Evolutionary conservation across 352 stramenopile genomes (phyloP), one percentile per base, ranked within the genome.

Genomic region (Globisporangium viniferum): DNA sequence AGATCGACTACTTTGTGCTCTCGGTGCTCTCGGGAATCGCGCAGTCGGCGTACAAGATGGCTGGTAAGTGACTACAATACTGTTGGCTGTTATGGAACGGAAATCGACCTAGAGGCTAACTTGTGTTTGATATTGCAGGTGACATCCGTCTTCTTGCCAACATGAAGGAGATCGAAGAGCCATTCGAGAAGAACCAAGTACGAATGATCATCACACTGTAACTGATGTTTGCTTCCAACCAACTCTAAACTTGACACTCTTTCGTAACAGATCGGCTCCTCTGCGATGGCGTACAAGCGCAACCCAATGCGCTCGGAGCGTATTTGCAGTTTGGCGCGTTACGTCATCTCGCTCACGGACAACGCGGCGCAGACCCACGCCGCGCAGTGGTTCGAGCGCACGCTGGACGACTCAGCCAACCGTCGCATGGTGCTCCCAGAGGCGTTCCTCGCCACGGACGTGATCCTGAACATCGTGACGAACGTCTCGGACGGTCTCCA

Each of bases 21-120:
- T 96, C 90, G 51, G 87, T 98, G 33, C 82, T 99, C 7, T 98
- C 92, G 63, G 97, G 97, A 35, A 98, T 99, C 60, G 94, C 96
- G 20, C 97, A 99, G 84, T 98, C 88, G 29, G 96, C 97, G 15
- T 99, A 99, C 84, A 99, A 99, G 84, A 99, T 99, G 97, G 98
- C 96, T 56, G 92, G 72, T 77, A 64, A 54, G 69, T 46, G 6
- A 22, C 41, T 8, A 6, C 8, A 49, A 20, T n/a, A n/a, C 18
- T 22, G 2, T 18, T 24, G 53, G 22, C 2, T 39, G 53, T 5
- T 18, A n/a, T 5, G 15, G 41, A 8, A 14, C 9, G 22, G 4
- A 20, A 27, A 41, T 44, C 3, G 29, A 27, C 10, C 27, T 20
- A 5, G n/a, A n/a, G 29, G 20, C 54, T 59, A 20, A 59, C 54